These are phyloP conservation scores for Paramecium sonneborni DNA, from an alignment of 73 alveolate species.

Conservation along the genomic window DNA sequence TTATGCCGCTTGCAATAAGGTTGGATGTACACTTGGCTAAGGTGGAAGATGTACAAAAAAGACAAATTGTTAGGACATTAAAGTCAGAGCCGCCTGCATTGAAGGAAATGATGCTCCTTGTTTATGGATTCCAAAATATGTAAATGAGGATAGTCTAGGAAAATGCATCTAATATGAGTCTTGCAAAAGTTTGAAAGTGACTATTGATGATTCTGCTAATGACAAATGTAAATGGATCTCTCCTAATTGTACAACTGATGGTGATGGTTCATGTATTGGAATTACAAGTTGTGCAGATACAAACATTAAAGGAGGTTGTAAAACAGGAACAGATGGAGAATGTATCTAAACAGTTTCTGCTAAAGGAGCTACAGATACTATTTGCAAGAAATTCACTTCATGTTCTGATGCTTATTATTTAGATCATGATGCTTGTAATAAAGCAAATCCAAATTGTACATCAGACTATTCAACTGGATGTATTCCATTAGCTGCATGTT, in stretches of 20 bases:
- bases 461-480: background rate
- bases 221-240: background rate
- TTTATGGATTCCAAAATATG: background rate
- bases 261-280: background rate
- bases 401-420: slow-evolving; percentile 27
- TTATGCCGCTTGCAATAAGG: background rate
- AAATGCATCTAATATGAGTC: background rate
- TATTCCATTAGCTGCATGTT: background rate
- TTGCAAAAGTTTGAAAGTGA: background rate
- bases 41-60: background rate
- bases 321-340: slow-evolving; percentile 14
- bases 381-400: background rate
- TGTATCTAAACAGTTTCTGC: slow-evolving; percentile 24
- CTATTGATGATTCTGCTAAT: background rate
- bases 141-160: background rate
- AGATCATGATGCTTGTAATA: background rate
- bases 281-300: background rate
- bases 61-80: background rate
- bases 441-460: slow-evolving; percentile 2
- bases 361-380: background rate
- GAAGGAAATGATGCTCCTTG: slow-evolving; percentile 9
- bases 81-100: slow-evolving; percentile 27
- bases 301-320: background rate
- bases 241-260: slow-evolving; percentile 44
- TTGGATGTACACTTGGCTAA: background rate